Base-by-base conservation (phyloP, 1,284 basidiomycete species). In the Malassezia equina region DNA sequence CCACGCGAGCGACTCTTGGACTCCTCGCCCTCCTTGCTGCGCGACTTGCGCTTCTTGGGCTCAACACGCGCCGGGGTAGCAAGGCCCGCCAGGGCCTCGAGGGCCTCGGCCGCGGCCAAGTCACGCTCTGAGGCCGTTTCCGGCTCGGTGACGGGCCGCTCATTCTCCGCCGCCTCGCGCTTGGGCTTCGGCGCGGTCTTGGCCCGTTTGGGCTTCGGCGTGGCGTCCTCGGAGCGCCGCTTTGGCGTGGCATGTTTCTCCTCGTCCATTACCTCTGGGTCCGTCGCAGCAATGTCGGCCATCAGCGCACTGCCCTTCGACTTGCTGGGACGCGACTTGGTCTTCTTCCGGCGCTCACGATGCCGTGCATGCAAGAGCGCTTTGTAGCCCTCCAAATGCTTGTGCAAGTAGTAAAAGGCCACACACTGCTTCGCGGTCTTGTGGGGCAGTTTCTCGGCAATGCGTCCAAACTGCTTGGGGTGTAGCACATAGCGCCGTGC, bases 401-500 rank as follows among this genome's bases (percentile, higher is more conserved):
- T 96, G 77, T 90, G 88, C 56, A 93, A 79, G 76, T 96, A 96
- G 76, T 96, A 96, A 76, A 84, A 94, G 46, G 85, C 81, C 39
- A 96, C 88, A 73, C 91, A 95, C 80, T 95, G 87, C 0, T 83
- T 78, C 0, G 86, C 79, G 3, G 87, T 85, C 80, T 95, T 96
- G 79, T 90, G 81, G 1, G 86, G 83, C 17, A 96, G 77, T 51
- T 78, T 82, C 31, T 84, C 82, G 1, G 91, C 84, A 58, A 96
- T 91, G 61, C 76, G 77, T 41, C 88, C 89, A 71, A 96, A 96
- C 73, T 95, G 91, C 75, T 96, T 96, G 7, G 91, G 91, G 70
- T 84, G 82, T 15, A 83, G 80, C 3, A 86, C 85, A 72, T 86
- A 96, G 66, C 86, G 84, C 68, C 85, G 83, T 50, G 86, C 76